Evolutionary conservation across 495 filamentous ascomycete genomes (phyloP).

Genomic region (Penicillium odoratum): DNA sequence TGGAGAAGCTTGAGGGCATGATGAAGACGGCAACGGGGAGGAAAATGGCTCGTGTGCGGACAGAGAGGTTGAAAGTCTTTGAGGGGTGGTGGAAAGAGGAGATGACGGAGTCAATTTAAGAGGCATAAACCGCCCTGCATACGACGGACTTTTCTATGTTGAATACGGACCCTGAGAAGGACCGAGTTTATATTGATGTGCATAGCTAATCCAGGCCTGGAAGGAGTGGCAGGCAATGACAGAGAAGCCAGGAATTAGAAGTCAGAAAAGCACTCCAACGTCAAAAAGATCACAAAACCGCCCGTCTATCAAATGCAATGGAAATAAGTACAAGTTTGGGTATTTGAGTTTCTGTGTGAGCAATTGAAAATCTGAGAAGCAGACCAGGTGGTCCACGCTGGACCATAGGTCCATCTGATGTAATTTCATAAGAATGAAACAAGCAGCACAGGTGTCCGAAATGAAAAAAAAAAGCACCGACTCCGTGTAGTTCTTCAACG

Average conservation of each 20-base stretch:
- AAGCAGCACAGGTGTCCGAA: neutral
- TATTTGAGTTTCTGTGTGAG: conserved; percentile 28
- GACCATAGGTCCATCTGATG: conserved; percentile 18
- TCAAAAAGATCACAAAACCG: conserved; percentile 8
- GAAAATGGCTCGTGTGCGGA: conserved; percentile 63
- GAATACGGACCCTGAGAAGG: conserved; percentile 5
- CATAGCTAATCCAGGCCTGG: conserved; percentile 7
- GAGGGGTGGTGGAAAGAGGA: conserved; percentile 75
- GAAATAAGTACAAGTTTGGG: conserved; percentile 21
- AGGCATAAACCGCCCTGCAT: neutral
- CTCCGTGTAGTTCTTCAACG: conserved; percentile 23
- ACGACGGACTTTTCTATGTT: conserved; percentile 5
- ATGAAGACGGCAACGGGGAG: conserved; percentile 81
- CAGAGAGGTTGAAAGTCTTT: conserved; percentile 63
- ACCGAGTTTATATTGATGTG: conserved; percentile 6
- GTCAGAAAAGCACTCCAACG: neutral
- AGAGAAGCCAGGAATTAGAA: neutral
- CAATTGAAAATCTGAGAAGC: conserved; percentile 8
- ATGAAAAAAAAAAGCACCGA: conserved; percentile 12
- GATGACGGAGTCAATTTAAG: conserved; percentile 23
- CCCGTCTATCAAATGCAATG: conserved; percentile 21
- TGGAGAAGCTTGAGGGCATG: conserved; percentile 68
- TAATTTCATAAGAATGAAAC: conserved; percentile 21
- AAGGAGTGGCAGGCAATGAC: conserved; percentile 10
- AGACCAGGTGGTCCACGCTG: too few relatives aligned